Base-by-base conservation (phyloP, 305 asterid species). In the Fraxinus ornus region DNA sequence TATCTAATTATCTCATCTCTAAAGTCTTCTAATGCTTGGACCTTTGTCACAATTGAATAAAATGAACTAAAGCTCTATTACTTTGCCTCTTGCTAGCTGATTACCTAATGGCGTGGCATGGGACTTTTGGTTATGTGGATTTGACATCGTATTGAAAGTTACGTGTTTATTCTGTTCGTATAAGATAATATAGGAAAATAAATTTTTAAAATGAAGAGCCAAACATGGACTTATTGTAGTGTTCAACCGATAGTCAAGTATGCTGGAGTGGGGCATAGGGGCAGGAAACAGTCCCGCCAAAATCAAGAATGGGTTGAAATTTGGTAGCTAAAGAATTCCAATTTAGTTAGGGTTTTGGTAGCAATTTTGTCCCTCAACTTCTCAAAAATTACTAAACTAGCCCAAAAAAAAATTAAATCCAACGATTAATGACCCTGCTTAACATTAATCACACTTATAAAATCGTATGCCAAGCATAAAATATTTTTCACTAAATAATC, bases 1-100 rank as follows among this genome's bases (percentile, higher is more conserved):
- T 66, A 26, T 66, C 74, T 66, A 66, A 66, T 76, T 81, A 88
- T 84, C 88, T 87, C 88, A 86, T 90, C 90, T 81, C 70, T 30
- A 70, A 13, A 33, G 32, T 78, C 71, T 39, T 79, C 35, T 66
- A 26, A 26, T 66, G 74, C 13, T 66, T 66, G 74, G 74, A 3
- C 6, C 30, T 19, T 21, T 60, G 9, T 60, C 28, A 60, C 30
- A 22, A 21, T 13, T 13, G 57, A 47, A 47, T 47, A 47, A 7
- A 22, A 7, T 6, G 33, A 62, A 21, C 10, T 7, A 21, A 22
- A 9, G 71, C 17, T 22, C 4, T 62, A 64, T 24, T 9, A 3
- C 35, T 64, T 24, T 0, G 72, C 32, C 24, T 64, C 33, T 64
- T 22, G 72, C 33, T 62, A 62, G 17, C 7, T 9, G 32, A 62